A percentile compares a stretch with the other conserved stretches of the same genome.
Evolutionary conservation across 331 rosid genomes (phyloP).

Genomic region (Ulmus americana): DNA sequence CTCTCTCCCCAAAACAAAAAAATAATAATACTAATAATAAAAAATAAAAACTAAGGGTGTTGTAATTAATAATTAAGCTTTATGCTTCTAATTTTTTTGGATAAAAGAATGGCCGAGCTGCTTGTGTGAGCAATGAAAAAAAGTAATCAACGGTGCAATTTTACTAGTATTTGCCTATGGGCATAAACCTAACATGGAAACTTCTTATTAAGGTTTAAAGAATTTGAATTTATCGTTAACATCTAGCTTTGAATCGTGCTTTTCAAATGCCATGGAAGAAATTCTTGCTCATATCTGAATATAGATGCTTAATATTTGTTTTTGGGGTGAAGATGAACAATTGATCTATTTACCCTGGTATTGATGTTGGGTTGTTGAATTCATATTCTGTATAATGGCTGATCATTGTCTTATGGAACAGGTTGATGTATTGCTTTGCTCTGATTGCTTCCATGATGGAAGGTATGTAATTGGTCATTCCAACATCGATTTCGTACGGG

Average conservation of each 20-base stretch:
- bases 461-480: constrained; percentile 83
- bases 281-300: not conserved
- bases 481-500: constrained; percentile 65
- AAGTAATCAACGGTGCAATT: not conserved
- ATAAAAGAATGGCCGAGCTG: not conserved
- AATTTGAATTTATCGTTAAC: not conserved
- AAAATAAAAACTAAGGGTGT: no score
- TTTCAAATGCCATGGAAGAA: not conserved
- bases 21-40: no score
- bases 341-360: not conserved
- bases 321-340: not conserved
- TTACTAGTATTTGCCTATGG: not conserved
- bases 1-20: no score
- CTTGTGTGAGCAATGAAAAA: not conserved
- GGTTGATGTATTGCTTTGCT: constrained; percentile 77
- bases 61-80: no score
- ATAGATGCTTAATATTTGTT: not conserved
- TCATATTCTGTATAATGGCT: constrained; percentile 18
- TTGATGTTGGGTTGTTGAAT: not conserved
- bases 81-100: not conserved
- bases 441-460: constrained; percentile 86
- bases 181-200: not conserved
- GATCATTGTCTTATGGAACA: constrained; percentile 37
- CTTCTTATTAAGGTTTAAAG: not conserved
- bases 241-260: not conserved